Conservation (phyloP, 2,329 filamentous ascomycete genomes). For the Curvularia spicifera region DNA sequence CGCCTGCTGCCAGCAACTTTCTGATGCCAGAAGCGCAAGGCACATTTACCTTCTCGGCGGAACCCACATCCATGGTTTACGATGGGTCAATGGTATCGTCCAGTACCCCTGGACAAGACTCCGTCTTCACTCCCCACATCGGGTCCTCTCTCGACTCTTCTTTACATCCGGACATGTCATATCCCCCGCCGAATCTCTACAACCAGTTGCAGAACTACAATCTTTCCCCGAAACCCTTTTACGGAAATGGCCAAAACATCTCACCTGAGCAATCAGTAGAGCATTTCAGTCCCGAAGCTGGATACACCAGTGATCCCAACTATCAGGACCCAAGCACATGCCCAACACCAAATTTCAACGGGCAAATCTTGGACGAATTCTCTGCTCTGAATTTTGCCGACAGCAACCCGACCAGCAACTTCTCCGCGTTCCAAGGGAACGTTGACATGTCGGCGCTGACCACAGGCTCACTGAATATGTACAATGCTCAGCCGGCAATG, state of each 20-base stretch:
- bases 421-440: slow-evolving; percentile 31
- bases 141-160: slow-evolving; percentile 47
- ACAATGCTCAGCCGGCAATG: slow-evolving; percentile 38
- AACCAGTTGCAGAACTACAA: slow-evolving; percentile 36
- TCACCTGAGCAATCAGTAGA: slow-evolving; percentile 50
- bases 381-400: slow-evolving; percentile 41
- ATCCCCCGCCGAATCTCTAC: slow-evolving; percentile 37
- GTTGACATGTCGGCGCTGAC: slow-evolving; percentile 41
- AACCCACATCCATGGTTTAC: slow-evolving; percentile 44
- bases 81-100: slow-evolving; percentile 37
- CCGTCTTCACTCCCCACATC: slow-evolving; percentile 41
- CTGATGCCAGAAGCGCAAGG: slow-evolving; percentile 42
- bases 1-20: slow-evolving; percentile 31
- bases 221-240: slow-evolving; percentile 40
- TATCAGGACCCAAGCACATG: slow-evolving; percentile 43
- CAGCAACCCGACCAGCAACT: slow-evolving; percentile 28
- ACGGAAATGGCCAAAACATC: slow-evolving; percentile 39
- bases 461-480: slow-evolving; percentile 36
- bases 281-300: slow-evolving; percentile 46
- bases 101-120: slow-evolving; percentile 36
- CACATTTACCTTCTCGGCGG: slow-evolving; percentile 46
- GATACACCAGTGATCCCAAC: slow-evolving; percentile 45
- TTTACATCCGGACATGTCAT: slow-evolving; percentile 43
- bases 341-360: slow-evolving; percentile 42
- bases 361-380: slow-evolving; percentile 41